Evolutionary conservation across 371 early-diverging fungal species (phyloP).

Genomic region (Mucor lusitanicus): DNA sequence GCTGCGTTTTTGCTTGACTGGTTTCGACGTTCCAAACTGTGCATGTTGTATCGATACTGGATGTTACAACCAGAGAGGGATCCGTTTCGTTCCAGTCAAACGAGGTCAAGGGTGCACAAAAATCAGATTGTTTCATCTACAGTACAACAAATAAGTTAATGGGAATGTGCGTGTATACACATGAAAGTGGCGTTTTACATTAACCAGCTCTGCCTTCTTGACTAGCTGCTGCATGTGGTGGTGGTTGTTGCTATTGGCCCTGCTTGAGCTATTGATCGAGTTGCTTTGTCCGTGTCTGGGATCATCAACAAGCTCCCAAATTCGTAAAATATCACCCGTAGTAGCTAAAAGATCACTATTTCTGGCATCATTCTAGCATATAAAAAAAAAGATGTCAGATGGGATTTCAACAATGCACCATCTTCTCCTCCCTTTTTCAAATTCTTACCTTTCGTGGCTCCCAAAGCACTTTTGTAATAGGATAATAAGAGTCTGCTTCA

Average conservation of each 20-base stretch:
- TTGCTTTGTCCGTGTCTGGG: slow-evolving; percentile 43
- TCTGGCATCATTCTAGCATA: slow-evolving; percentile 42
- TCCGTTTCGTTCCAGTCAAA: slow-evolving; percentile 96
- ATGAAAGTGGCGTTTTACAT: slow-evolving; percentile 41
- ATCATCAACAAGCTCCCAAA: slow-evolving; percentile 85
- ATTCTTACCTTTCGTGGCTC: slow-evolving; percentile 69
- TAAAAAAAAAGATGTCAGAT: not conserved
- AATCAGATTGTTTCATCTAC: slow-evolving; percentile 63
- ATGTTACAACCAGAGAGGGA: slow-evolving; percentile 83
- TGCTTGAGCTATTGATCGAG: slow-evolving; percentile 21
- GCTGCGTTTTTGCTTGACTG: slow-evolving; percentile 92
- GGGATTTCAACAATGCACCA: not conserved
- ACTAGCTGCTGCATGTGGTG: slow-evolving; percentile 28
- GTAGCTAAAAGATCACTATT: slow-evolving; percentile 82
- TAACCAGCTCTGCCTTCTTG: slow-evolving; percentile 55
- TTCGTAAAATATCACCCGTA: slow-evolving; percentile 82
- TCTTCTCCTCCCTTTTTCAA: too few relatives aligned
- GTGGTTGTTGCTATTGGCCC: slow-evolving; percentile 11
- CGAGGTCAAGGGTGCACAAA: slow-evolving; percentile 89
- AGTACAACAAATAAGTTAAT: not conserved
- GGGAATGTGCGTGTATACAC: not conserved
- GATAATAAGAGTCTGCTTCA: slow-evolving; percentile 82
- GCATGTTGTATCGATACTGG: slow-evolving; percentile 96
- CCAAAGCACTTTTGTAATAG: slow-evolving; percentile 90
- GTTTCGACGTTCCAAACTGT: slow-evolving; percentile 97